These are phyloP conservation scores for Elaeis guineensis DNA, from an alignment of 176 grass and related monocot genomes.

Conservation along the genomic window DNA sequence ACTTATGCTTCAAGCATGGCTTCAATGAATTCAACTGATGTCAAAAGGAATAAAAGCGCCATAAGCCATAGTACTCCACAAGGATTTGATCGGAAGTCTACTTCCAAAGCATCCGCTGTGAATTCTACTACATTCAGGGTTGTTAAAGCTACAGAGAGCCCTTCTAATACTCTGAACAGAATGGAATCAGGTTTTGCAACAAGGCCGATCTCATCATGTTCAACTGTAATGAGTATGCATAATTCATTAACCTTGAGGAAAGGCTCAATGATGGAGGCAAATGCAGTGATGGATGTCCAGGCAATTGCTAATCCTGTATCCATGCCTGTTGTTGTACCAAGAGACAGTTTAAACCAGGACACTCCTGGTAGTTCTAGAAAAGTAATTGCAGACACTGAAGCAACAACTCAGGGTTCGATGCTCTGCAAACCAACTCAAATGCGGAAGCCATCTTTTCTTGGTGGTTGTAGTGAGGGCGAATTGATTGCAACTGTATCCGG, in stretches of 20 bases:
- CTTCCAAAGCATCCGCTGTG: slow-evolving; percentile 35
- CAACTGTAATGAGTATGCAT: slow-evolving; percentile 25
- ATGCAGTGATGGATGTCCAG: slow-evolving; percentile 52
- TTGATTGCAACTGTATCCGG: slow-evolving; percentile 19
- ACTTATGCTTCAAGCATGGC: slow-evolving; percentile 14
- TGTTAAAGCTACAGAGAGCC: slow-evolving; percentile 33
- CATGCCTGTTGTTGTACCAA: slow-evolving; percentile 59
- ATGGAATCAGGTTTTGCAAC: slow-evolving; percentile 25
- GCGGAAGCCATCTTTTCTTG: slow-evolving; percentile 30
- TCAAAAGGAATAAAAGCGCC: slow-evolving; percentile 41
- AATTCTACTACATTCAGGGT: slow-evolving; percentile 26
- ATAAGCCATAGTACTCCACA: slow-evolving; percentile 5
- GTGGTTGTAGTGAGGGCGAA: slow-evolving; percentile 39
- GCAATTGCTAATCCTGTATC: slow-evolving; percentile 33
- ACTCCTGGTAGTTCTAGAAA: slow-evolving; percentile 27
- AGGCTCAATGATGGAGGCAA: slow-evolving; percentile 23
- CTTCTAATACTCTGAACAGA: slow-evolving; percentile 35
- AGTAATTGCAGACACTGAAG: slow-evolving; percentile 25
- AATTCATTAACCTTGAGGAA: slow-evolving; percentile 40
- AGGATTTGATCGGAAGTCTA: slow-evolving; percentile 40
- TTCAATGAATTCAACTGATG: slow-evolving; percentile 29
- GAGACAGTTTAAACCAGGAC: slow-evolving; percentile 46
- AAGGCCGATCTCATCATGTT: slow-evolving; percentile 26
- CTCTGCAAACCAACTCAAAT: slow-evolving; percentile 19
- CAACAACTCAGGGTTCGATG: slow-evolving; percentile 31